These are phyloP conservation scores for Mucor sp. DNA, from an alignment of 371 early-diverging fungal genomes.

Conservation along the genomic window DNA sequence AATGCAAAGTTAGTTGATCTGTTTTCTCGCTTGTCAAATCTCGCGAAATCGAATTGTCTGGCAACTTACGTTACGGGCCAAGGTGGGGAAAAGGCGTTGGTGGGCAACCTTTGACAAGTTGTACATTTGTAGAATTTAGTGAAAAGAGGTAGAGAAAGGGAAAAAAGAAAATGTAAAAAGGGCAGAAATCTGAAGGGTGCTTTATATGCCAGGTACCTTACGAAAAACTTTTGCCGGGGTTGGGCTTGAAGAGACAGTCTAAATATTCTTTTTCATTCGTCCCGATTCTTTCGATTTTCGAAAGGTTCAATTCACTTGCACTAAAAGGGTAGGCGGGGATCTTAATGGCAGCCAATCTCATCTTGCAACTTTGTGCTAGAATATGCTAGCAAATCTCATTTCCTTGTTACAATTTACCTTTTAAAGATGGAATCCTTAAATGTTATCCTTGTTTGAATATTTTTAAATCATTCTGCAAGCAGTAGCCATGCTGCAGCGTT, in stretches of 20 bases:
- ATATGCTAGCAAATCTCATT: background rate
- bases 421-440: background rate
- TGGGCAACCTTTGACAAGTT: slow-evolving; percentile 42
- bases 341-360: background rate
- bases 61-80: slow-evolving; percentile 33
- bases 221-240: slow-evolving; percentile 31
- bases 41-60: background rate
- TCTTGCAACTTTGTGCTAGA: background rate
- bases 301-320: background rate
- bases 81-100: slow-evolving; percentile 35
- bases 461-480: background rate
- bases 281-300: slow-evolving; percentile 10
- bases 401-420: background rate
- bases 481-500: background rate
- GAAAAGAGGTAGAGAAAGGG: slow-evolving; percentile 9
- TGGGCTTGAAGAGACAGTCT: slow-evolving; percentile 9
- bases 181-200: background rate
- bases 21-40: background rate
- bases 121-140: slow-evolving; percentile 34
- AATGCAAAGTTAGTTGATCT: background rate
- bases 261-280: slow-evolving; percentile 16
- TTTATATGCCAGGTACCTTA: slow-evolving; percentile 33
- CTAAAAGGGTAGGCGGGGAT: background rate
- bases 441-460: background rate
- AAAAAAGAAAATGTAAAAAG: slow-evolving; percentile 9